Percentiles rank a stretch among this genome's conserved stretches.
These are phyloP conservation scores for Pleurotus salmoneostramineus DNA, from an alignment of 768 basidiomycete species.

Conservation along the genomic window DNA sequence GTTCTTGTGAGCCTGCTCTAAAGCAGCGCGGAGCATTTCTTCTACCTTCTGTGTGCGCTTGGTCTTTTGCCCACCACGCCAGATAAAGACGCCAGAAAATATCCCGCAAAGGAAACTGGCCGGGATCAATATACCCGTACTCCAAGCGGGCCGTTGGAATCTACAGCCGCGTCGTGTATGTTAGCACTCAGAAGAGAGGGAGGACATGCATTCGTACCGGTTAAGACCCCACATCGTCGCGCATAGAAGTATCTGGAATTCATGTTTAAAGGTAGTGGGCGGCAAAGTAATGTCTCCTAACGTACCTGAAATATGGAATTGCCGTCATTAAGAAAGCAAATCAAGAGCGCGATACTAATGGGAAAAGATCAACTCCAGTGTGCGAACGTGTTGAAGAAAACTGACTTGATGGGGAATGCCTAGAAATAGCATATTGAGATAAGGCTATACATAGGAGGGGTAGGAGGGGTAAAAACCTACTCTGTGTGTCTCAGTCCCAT, in stretches of 20 bases:
- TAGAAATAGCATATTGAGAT: slow-evolving; percentile 19
- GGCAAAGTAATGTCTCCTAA: neutral
- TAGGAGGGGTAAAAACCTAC: slow-evolving; percentile 29
- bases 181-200: neutral
- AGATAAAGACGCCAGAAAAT: slow-evolving; percentile 66
- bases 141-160: slow-evolving; percentile 67
- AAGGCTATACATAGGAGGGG: neutral
- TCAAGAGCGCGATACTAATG: slow-evolving; percentile 60
- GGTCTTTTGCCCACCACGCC: slow-evolving; percentile 65
- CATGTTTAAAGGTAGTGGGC: neutral
- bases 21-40: slow-evolving; percentile 48
- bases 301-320: slow-evolving; percentile 79
- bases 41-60: slow-evolving; percentile 65
- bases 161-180: slow-evolving; percentile 19
- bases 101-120: slow-evolving; percentile 77
- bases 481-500: slow-evolving; percentile 78
- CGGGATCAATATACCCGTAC: slow-evolving; percentile 66
- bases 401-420: slow-evolving; percentile 70
- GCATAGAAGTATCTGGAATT: slow-evolving; percentile 55
- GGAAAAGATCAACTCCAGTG: neutral
- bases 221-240: slow-evolving; percentile 81
- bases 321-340: slow-evolving; percentile 67
- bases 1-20: slow-evolving; percentile 16
- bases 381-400: neutral
- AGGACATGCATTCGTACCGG: slow-evolving; percentile 29